A percentile compares a stretch with the other conserved stretches of the same genome.
phyloP scores from a whole-genome alignment of 345 rosid genomes.

The Geranium brycei region DNA sequence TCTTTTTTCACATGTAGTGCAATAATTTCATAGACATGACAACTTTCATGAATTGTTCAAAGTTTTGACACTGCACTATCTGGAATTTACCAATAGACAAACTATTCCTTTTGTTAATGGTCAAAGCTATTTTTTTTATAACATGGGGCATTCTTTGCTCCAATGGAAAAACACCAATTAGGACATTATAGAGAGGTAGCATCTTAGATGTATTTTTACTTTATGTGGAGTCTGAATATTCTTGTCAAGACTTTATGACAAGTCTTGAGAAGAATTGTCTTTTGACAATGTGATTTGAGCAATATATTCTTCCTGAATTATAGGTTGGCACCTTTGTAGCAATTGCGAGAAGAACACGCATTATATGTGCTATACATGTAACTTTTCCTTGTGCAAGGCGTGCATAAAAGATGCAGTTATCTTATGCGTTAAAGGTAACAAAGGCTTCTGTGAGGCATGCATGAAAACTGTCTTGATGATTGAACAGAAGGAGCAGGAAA shows the following conservation, averaged over 20 bases:
- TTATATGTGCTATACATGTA: constrained; percentile 79
- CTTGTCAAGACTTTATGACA: too few relatives aligned
- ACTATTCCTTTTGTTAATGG: too few relatives aligned
- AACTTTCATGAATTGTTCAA: too few relatives aligned
- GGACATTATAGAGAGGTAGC: too few relatives aligned
- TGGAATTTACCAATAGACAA: too few relatives aligned
- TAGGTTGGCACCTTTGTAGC: constrained; percentile 94
- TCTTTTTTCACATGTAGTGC: too few relatives aligned
- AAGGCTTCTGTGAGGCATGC: constrained; percentile 91
- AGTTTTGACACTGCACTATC: too few relatives aligned
- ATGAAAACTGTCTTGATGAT: constrained; percentile 77
- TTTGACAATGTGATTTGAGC: constrained; percentile 11
- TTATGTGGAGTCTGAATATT: not conserved
- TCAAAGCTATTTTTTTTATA: too few relatives aligned
- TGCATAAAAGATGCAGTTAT: constrained; percentile 71
- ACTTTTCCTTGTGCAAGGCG: constrained; percentile 88
- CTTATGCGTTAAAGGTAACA: constrained; percentile 74
- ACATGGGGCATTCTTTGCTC: too few relatives aligned
- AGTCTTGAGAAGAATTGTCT: not conserved
- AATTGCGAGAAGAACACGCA: constrained; percentile 77
- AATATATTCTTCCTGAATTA: constrained; percentile 12
- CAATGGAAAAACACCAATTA: too few relatives aligned
- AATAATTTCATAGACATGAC: too few relatives aligned
- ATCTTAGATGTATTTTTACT: not conserved
- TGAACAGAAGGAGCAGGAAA: constrained; percentile 53